Evolutionary conservation across 805 yeast genomes (phyloP), one percentile per base, ranked within the genome.

Genomic region (Danielia reshetovae): DNA sequence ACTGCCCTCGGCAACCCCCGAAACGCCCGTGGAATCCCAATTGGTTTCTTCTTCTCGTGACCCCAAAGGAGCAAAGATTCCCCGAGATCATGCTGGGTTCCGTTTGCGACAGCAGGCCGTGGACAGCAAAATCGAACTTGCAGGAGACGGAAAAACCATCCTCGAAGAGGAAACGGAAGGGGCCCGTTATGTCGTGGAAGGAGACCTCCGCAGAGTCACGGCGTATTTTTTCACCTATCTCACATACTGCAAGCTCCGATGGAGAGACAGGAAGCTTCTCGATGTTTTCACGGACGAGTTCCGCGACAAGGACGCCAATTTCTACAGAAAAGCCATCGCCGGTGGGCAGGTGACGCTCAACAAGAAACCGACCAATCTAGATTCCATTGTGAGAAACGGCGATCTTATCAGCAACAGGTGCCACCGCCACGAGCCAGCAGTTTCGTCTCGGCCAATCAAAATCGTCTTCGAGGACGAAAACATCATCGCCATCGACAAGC

Each of bases 401-500:
- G 96, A 89, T 47, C 63, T 82, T 26, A 81, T 90, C 12, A 70
- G 77, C 18, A 96, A 90, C 58, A 64, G 80, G 33, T 68, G 81
- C 32, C 97, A 88, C 54, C 74, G 93, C 31, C 97, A 90, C 52
- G 98, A 93, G 53, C 96, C 97, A 2, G 77, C 94, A 0, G 89
- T 89, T 2, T 63, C 74, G 6, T 59, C 82, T 35, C 51, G 66
- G 28, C 72, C 74, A 0, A 79, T 87, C 31, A 70, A 73, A 35
- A 75, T 85, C 16, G 83, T 89, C 0, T 72, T 70, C 52, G 85
- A 88, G 50, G 81, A 86, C 54, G 87, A 81, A 6, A 75, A 83
- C 32, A 55, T 87, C 15, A 68, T 93, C 4, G 94, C 85, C 3
- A 81, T 93, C 15, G 95, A 90, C 56, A 93, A 93, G 46, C 98